Evolutionary conservation across 2,329 filamentous ascomycete species (phyloP).

Genomic region (Pseudocercospora eumusae): DNA sequence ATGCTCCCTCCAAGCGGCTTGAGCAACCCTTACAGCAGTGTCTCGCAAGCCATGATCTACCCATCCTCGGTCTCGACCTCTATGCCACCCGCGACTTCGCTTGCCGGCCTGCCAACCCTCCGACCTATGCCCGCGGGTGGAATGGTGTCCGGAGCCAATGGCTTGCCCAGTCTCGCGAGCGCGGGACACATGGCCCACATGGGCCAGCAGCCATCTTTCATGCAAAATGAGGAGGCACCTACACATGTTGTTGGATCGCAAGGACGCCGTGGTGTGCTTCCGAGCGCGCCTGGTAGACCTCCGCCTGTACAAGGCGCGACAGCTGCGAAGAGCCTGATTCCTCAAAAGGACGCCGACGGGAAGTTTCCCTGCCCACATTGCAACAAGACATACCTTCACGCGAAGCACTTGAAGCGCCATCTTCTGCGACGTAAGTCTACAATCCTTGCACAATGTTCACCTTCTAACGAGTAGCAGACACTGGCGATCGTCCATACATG

Average conservation of each 20-base stretch:
- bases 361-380: conserved; percentile 98
- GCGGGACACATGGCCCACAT: conserved; percentile 33
- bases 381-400: conserved; percentile 95
- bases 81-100: conserved; percentile 31
- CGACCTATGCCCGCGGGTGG: conserved; percentile 46
- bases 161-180: conserved; percentile 41
- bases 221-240: conserved; percentile 53
- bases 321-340: conserved; percentile 74
- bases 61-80: conserved; percentile 38
- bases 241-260: conserved; percentile 95
- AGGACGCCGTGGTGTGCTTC: conserved; percentile 85
- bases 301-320: conserved; percentile 64
- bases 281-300: conserved; percentile 83
- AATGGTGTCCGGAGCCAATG: conserved; percentile 39
- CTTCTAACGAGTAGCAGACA: conserved; percentile 64
- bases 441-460: conserved; percentile 11
- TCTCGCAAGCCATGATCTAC: conserved; percentile 38
- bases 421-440: conserved; percentile 82
- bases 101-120: conserved; percentile 42
- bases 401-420: conserved; percentile 96
- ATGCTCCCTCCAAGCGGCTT: conserved; percentile 41
- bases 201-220: conserved; percentile 40
- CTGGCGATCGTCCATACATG: conserved; percentile 96
- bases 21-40: conserved; percentile 33
- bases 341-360: conserved; percentile 92